A percentile compares a stretch with the other conserved stretches of the same genome.
phyloP scores from a whole-genome alignment of 768 basidiomycete genomes.

The Hypsizygus marmoreus region DNA sequence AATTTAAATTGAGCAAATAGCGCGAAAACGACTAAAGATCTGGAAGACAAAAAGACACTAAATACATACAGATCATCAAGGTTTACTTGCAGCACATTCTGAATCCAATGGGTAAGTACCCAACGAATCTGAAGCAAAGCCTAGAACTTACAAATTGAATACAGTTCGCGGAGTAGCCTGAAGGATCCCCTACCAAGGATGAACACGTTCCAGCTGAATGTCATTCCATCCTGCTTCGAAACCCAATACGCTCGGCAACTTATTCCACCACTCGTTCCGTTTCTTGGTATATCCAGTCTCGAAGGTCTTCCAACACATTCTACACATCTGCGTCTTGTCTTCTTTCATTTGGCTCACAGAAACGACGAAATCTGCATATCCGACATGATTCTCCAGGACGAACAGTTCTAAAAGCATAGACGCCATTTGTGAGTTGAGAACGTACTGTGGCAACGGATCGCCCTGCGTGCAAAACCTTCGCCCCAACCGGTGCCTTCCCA shows the following conservation, averaged over 20 bases:
- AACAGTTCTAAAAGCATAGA: constrained; percentile 7
- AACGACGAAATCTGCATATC: constrained; percentile 11
- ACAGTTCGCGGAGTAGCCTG: too few relatives aligned
- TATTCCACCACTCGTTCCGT: constrained; percentile 12
- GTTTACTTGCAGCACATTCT: too few relatives aligned
- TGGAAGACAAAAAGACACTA: too few relatives aligned
- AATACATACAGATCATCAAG: too few relatives aligned
- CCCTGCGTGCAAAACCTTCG: constrained; percentile 4
- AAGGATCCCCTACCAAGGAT: too few relatives aligned
- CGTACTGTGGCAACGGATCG: background rate
- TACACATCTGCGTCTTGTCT: constrained; percentile 9
- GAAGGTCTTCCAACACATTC: constrained; percentile 10
- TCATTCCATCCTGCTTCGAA: constrained; percentile 13
- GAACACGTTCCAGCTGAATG: too few relatives aligned
- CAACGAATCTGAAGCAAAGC: too few relatives aligned
- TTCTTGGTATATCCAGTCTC: background rate
- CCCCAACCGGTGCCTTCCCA: constrained; percentile 12
- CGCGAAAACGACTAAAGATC: too few relatives aligned
- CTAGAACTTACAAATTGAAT: too few relatives aligned
- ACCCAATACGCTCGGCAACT: background rate
- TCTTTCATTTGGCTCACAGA: background rate
- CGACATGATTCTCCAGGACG: constrained; percentile 9
- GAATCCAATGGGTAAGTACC: too few relatives aligned
- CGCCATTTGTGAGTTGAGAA: constrained; percentile 8
- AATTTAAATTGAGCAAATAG: too few relatives aligned